A percentile compares a stretch with the other conserved stretches of the same genome.
Conservation (phyloP, 371 early-diverging fungal species). For the Mortierella sp. region DNA sequence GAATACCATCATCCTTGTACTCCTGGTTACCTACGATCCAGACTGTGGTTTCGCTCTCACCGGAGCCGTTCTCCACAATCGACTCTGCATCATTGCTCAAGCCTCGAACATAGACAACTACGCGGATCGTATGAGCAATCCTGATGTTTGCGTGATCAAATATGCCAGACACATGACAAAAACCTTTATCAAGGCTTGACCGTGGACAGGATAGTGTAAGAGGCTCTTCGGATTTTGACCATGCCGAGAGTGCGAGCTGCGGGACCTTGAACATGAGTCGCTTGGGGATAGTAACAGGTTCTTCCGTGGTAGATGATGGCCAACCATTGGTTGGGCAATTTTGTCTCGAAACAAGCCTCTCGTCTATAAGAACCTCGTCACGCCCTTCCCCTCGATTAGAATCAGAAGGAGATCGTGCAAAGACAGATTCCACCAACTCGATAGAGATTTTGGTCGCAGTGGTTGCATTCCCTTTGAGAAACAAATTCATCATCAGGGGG, state of each 20-base stretch:
- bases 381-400: not conserved
- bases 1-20: conserved; percentile 24
- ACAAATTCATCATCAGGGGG: conserved; percentile 26
- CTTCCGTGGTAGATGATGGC: conserved; percentile 31
- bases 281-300: conserved; percentile 28
- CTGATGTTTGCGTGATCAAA: conserved; percentile 15
- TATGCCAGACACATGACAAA: conserved; percentile 35
- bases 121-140: conserved; percentile 31
- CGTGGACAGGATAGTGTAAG: not conserved
- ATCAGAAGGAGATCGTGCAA: not conserved
- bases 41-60: conserved; percentile 26
- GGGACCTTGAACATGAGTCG: conserved; percentile 53
- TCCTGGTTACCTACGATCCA: conserved; percentile 48
- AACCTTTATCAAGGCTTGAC: conserved; percentile 25
- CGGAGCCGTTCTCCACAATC: conserved; percentile 5
- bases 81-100: conserved; percentile 7
- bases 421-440: conserved; percentile 39
- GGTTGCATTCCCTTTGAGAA: conserved; percentile 39
- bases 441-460: conserved; percentile 29
- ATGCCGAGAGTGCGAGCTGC: conserved; percentile 16
- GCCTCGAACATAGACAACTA: conserved; percentile 23
- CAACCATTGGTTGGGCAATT: conserved; percentile 40
- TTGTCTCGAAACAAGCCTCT: conserved; percentile 43
- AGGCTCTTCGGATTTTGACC: conserved; percentile 19
- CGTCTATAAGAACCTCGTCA: conserved; percentile 22